phyloP scores from a whole-genome alignment of 768 basidiomycete genomes.

The Cyclocybe aegerita region DNA sequence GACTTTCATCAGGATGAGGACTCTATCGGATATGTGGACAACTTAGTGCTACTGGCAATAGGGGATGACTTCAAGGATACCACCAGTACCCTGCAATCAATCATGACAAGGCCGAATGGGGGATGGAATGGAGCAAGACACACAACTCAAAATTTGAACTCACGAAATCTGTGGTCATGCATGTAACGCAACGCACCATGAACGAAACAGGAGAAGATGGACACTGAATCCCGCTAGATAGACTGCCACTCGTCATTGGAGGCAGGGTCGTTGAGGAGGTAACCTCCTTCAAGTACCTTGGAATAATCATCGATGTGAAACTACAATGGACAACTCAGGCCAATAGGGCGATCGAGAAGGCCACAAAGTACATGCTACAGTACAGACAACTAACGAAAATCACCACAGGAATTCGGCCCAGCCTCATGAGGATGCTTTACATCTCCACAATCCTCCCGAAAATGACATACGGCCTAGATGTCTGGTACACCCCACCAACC shows the following conservation, averaged over 20 bases:
- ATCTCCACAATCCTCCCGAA: constrained; percentile 6
- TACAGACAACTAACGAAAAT: constrained; percentile 5
- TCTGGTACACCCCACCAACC: constrained; percentile 12
- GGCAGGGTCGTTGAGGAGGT: constrained; percentile 11
- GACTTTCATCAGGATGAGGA: constrained; percentile 2
- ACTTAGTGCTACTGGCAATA: constrained; percentile 21
- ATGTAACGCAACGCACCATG: constrained; percentile 15
- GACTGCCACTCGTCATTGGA: constrained; percentile 4
- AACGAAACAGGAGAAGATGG: neutral
- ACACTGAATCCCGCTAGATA: neutral
- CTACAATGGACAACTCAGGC: constrained; percentile 13
- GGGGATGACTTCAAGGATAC: constrained; percentile 22
- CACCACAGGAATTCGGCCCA: constrained; percentile 1
- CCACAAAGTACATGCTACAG: constrained; percentile 6
- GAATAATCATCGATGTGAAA: constrained; percentile 21
- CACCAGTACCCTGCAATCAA: constrained; percentile 16
- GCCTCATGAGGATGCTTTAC: constrained; percentile 11
- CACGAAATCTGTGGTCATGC: constrained; percentile 25
- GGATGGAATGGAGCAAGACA: constrained; percentile 19
- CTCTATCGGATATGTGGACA: constrained; percentile 29
- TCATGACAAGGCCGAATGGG: constrained; percentile 25
- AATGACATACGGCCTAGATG: constrained; percentile 14
- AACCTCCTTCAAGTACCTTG: constrained; percentile 23
- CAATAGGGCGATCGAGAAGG: constrained; percentile 7
- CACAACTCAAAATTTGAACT: constrained; percentile 32